Evolutionary conservation across 768 basidiomycete species (phyloP).

Genomic region (Lactifluus rugatus): DNA sequence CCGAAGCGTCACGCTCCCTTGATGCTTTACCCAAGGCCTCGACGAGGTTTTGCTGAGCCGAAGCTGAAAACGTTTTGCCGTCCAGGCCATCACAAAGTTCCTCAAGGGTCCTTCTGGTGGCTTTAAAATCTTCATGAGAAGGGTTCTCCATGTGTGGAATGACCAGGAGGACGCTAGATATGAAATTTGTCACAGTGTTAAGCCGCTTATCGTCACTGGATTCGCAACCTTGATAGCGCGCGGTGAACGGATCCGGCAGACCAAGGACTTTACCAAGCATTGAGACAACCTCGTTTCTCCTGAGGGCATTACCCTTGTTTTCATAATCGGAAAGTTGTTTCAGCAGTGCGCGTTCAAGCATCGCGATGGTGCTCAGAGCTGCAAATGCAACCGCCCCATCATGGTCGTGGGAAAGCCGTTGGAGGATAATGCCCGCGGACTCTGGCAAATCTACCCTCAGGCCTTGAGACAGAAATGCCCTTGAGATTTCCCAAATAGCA

Average conservation of each 20-base stretch:
- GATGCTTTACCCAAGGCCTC: not conserved
- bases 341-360: not conserved
- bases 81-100: conserved; percentile 2
- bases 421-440: not conserved
- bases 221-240: not conserved
- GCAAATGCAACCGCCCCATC: conserved; percentile 1
- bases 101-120: not conserved
- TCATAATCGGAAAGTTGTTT: not conserved
- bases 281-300: not conserved
- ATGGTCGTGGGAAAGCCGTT: not conserved
- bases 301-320: not conserved
- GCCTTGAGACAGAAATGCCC: not conserved
- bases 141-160: not conserved
- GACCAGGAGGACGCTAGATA: not conserved
- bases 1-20: not conserved
- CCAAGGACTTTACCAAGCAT: not conserved
- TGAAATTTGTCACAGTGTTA: not conserved
- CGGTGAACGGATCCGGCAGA: not conserved
- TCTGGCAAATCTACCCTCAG: not conserved
- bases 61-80: not conserved
- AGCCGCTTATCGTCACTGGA: not conserved
- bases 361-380: not conserved
- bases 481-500: conserved; percentile 9
- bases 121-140: conserved; percentile 1
- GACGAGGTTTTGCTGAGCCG: not conserved